Percentiles rank a stretch among this genome's conserved stretches.
phyloP scores from a whole-genome alignment of 2,329 filamentous ascomycete species.

The Claviceps africana region DNA sequence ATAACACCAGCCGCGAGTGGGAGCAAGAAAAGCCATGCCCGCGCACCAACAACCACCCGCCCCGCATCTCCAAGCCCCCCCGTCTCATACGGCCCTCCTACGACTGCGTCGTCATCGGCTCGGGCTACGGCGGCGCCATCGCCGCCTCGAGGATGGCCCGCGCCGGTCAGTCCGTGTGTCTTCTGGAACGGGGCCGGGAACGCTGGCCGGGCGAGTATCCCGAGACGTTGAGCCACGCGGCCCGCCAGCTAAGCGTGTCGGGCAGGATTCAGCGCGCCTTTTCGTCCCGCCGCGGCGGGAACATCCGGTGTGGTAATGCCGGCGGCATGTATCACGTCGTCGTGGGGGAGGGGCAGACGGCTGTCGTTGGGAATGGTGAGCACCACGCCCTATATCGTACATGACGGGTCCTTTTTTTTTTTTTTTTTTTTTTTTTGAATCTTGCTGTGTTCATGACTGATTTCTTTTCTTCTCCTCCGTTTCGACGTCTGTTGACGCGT shows the following conservation, averaged over 20 bases:
- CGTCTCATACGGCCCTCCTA: constrained; percentile 43
- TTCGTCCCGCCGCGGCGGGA: constrained; percentile 21
- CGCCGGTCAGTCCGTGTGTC: constrained; percentile 40
- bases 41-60: constrained; percentile 18
- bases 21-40: neutral
- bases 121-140: constrained; percentile 54
- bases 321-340: constrained; percentile 51
- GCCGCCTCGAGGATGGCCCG: constrained; percentile 52
- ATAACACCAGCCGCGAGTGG: neutral
- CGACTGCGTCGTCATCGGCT: constrained; percentile 54
- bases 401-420: constrained; percentile 6
- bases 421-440: neutral
- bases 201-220: constrained; percentile 55
- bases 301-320: constrained; percentile 33
- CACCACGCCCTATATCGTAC: constrained; percentile 7
- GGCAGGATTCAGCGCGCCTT: constrained; percentile 27
- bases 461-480: neutral
- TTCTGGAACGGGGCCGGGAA: constrained; percentile 51
- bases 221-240: constrained; percentile 27
- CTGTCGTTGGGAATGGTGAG: constrained; percentile 41
- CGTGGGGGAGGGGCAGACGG: constrained; percentile 49
- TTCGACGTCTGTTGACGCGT: no score
- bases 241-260: constrained; percentile 40
- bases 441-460: neutral
- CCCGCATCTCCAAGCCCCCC: constrained; percentile 38